Conservation (phyloP, 192 early-diverging fungal genomes). For the Coemansia sp. region DNA sequence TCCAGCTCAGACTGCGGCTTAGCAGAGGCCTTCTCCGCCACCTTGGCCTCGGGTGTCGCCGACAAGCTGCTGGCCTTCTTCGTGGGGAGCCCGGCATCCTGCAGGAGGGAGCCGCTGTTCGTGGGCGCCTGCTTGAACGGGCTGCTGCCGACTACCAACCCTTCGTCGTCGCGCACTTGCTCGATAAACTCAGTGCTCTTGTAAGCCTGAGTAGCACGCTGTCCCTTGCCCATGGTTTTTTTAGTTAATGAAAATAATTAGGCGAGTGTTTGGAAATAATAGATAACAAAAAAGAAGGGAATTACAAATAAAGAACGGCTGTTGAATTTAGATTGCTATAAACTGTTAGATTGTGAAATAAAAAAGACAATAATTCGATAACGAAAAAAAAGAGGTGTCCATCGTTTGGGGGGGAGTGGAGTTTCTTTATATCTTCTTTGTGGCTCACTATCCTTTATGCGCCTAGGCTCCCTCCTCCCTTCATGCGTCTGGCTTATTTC, state of each 20-base stretch:
- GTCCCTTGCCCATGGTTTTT: constrained; percentile 40
- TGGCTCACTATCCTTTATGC: no score
- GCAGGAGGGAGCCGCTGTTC: constrained; percentile 26
- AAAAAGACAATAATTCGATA: background rate
- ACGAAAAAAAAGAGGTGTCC: background rate
- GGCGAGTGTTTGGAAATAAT: background rate
- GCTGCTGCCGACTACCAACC: constrained; percentile 10
- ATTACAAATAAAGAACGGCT: background rate
- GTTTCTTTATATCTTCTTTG: background rate
- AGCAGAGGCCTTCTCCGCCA: background rate
- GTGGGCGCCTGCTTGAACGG: constrained; percentile 37
- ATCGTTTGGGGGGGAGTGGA: background rate
- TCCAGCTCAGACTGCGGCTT: constrained; percentile 21
- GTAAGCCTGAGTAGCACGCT: constrained; percentile 39
- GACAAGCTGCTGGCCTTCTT: background rate
- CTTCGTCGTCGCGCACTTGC: constrained; percentile 31
- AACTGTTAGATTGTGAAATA: background rate
- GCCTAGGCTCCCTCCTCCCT: no score
- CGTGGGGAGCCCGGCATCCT: background rate
- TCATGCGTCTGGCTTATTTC: background rate
- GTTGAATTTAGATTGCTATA: no score
- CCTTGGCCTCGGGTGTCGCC: background rate
- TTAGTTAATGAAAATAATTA: background rate
- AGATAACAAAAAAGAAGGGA: background rate
- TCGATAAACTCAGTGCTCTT: constrained; percentile 47